Evolutionary conservation across 306 rosid genomes (phyloP), one percentile per base, ranked within the genome.

Genomic region (Casuarina glauca): DNA sequence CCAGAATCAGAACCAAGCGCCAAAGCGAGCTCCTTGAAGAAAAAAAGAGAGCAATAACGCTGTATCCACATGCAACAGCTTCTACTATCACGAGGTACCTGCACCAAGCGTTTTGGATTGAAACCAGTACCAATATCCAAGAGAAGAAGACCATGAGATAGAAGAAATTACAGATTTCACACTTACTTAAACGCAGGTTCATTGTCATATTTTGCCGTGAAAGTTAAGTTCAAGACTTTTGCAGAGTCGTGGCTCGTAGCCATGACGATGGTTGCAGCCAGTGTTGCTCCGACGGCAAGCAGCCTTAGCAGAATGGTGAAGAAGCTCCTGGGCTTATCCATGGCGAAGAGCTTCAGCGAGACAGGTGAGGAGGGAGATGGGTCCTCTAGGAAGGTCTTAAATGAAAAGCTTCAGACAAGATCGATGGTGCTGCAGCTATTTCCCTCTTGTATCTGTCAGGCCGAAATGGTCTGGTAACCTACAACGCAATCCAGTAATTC

Each of bases 71-170:
- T 3, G 77, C 82, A 39, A 81, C 35, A 38, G 82, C 87, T 71
- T 84, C 80, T 51, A 44, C 82, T 2, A 70, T 74, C 52, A 74
- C 72, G 70, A 81, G 81, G 77, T 80, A 84, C 80, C 87, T 84
- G 20, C 3, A 10, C 46, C 53, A 13, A 9, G 11, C 42, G 51
- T 5, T 36, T 64, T 67, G 5, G 16, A 26, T 52, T 16, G 44
- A 52, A 13, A 76, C 9, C 48, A 11, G 51, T 26, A 50, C 20
- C 4, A 20, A 50, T 11, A 11, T 6, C 3, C 1, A 5, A 26
- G 13, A 11, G 2, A 5, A 9, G 41, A 51, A 3, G 57, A 50
- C 35, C 5, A 70, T 57, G 2, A 50, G 17, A 41, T 43, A 71
- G 39, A 12, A 39, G 32, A 32, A 35, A 10, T 0, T 55, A 9